Evolutionary conservation across 768 basidiomycete species (phyloP).

Genomic region (Leccinum arenicola): DNA sequence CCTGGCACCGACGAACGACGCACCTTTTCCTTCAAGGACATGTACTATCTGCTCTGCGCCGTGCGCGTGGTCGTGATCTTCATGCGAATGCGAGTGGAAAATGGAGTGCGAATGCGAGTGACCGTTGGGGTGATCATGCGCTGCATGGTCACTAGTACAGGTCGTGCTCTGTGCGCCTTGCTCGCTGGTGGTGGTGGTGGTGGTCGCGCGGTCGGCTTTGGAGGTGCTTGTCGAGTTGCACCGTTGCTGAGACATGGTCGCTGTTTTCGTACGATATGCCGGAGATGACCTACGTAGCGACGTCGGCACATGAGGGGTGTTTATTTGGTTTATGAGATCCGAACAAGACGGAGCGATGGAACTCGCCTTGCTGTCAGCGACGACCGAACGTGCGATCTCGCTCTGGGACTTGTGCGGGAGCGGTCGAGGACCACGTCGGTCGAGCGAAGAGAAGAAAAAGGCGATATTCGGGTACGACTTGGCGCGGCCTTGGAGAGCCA

Average conservation of each 20-base stretch:
- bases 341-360: background rate
- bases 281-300: conserved; percentile 13
- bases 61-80: conserved; percentile 53
- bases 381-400: conserved; percentile 1
- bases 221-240: conserved; percentile 17
- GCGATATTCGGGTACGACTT: background rate
- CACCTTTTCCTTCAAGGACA: conserved; percentile 64
- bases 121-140: conserved; percentile 27
- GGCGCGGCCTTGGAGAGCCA: conserved; percentile 1
- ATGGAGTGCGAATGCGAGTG: conserved; percentile 61
- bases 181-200: conserved; percentile 25
- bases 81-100: conserved; percentile 68
- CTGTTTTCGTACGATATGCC: background rate
- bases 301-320: background rate
- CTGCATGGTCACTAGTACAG: conserved; percentile 35
- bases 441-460: background rate
- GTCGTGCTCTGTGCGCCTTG: background rate
- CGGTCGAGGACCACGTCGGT: background rate
- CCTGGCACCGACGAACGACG: conserved; percentile 17
- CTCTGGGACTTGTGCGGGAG: background rate
- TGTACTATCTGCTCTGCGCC: conserved; percentile 68
- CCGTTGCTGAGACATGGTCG: conserved; percentile 23
- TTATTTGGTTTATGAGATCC: conserved; percentile 6
- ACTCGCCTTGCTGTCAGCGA: conserved; percentile 13
- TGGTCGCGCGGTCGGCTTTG: conserved; percentile 28